Evolutionary conservation across 495 filamentous ascomycete species (phyloP).

Genomic region (Penicillium cosmopolitanum): DNA sequence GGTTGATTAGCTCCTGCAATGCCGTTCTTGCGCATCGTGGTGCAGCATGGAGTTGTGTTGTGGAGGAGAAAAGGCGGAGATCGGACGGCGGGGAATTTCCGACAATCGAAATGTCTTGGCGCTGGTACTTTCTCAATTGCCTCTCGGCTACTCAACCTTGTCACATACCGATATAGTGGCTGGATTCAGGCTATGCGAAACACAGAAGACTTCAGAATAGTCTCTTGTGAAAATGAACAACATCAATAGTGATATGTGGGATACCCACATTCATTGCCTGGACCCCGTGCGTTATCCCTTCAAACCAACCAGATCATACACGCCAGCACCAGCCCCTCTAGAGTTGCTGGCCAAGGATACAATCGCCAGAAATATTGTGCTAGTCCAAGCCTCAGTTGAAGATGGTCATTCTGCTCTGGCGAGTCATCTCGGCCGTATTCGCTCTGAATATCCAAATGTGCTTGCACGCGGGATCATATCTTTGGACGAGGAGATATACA

Average conservation of each 20-base stretch:
- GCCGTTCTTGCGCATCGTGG: not conserved
- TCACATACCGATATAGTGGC: not conserved
- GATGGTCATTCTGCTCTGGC: slow-evolving; percentile 18
- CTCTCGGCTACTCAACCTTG: not conserved
- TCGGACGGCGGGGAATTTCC: slow-evolving; percentile 8
- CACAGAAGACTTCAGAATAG: no score
- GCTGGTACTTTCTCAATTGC: not conserved
- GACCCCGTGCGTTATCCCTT: slow-evolving; percentile 24
- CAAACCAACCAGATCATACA: slow-evolving; percentile 26
- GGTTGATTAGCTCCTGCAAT: not conserved
- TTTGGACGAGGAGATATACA: slow-evolving; percentile 19
- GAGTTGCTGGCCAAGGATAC: slow-evolving; percentile 10
- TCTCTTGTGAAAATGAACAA: not conserved
- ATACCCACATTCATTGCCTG: slow-evolving; percentile 27
- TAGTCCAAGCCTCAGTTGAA: slow-evolving; percentile 30
- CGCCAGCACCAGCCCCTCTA: slow-evolving; percentile 22
- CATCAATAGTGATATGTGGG: slow-evolving; percentile 16
- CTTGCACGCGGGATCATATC: slow-evolving; percentile 22
- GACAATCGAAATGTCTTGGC: not conserved
- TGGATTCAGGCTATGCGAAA: no score
- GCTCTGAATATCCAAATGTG: slow-evolving; percentile 16
- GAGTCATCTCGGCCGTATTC: slow-evolving; percentile 20
- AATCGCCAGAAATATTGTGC: slow-evolving; percentile 10
- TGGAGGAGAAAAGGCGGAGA: slow-evolving; percentile 7
- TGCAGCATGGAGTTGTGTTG: slow-evolving; percentile 6